Percentiles rank a stretch among this genome's conserved stretches.
Evolutionary conservation across 257 asterid genomes (phyloP).

Genomic region (Solanum gandarillasii): DNA sequence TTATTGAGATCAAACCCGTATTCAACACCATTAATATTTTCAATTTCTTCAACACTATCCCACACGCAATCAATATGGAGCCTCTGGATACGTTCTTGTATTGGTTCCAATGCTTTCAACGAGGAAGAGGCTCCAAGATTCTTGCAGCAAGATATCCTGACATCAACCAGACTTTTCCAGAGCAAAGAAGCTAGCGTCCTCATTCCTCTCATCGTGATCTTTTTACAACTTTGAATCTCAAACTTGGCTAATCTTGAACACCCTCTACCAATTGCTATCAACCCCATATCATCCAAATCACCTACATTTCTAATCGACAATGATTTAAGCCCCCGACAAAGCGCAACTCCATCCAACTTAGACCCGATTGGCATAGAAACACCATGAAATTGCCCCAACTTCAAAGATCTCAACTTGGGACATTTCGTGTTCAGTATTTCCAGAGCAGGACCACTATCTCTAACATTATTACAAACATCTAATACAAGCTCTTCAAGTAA

Average conservation of each 20-base stretch:
- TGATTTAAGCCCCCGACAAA: slow-evolving; percentile 55
- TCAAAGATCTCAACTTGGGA: slow-evolving; percentile 50
- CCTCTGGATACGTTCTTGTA: slow-evolving; percentile 54
- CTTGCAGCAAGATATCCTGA: slow-evolving; percentile 62
- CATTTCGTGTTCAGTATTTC: slow-evolving; percentile 64
- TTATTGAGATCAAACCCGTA: slow-evolving; percentile 36
- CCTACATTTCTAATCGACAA: slow-evolving; percentile 58
- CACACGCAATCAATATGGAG: slow-evolving; percentile 80
- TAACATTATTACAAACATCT: slow-evolving; percentile 61
- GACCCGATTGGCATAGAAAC: slow-evolving; percentile 65
- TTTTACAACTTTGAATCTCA: slow-evolving; percentile 68
- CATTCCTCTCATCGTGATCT: slow-evolving; percentile 61
- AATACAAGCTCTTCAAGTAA: slow-evolving; percentile 55
- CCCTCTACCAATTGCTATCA: slow-evolving; percentile 85
- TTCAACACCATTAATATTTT: slow-evolving; percentile 25
- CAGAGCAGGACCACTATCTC: slow-evolving; percentile 68
- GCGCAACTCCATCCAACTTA: slow-evolving; percentile 71
- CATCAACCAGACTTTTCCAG: slow-evolving; percentile 47
- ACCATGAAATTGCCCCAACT: slow-evolving; percentile 75
- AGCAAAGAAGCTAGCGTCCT: slow-evolving; percentile 67
- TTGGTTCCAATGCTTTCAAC: slow-evolving; percentile 63
- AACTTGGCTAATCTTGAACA: slow-evolving; percentile 55
- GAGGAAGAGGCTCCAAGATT: slow-evolving; percentile 53
- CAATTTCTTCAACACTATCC: slow-evolving; percentile 33
- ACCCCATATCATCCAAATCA: slow-evolving; percentile 71